A percentile compares a stretch with the other conserved stretches of the same genome.
phyloP scores from a whole-genome alignment of 1,139 yeast genomes.

The Protomyces macrosporus region DNA sequence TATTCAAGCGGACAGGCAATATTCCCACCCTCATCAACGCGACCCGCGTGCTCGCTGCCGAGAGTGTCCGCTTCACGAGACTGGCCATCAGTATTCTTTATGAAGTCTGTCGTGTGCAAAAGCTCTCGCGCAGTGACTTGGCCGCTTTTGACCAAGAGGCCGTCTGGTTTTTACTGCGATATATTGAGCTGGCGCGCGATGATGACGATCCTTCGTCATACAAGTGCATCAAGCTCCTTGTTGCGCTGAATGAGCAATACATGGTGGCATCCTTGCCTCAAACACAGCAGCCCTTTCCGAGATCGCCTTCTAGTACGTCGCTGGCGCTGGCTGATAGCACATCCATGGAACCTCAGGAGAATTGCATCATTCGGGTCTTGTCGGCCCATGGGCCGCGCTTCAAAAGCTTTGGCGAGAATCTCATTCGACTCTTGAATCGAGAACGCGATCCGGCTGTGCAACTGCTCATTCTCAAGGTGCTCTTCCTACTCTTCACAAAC shows the following conservation, averaged over 20 bases:
- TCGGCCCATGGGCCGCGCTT: constrained; percentile 36
- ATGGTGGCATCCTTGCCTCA: constrained; percentile 55
- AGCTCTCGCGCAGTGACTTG: constrained; percentile 46
- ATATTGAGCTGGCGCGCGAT: constrained; percentile 49
- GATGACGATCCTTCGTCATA: constrained; percentile 58
- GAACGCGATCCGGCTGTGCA: constrained; percentile 68
- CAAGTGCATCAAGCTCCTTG: constrained; percentile 64
- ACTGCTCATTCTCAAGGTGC: constrained; percentile 69
- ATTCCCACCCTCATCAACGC: constrained; percentile 44
- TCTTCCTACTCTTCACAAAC: constrained; percentile 69
- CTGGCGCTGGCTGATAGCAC: constrained; percentile 31
- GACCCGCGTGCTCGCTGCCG: constrained; percentile 39
- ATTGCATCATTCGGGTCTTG: constrained; percentile 30
- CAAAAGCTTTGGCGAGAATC: constrained; percentile 50
- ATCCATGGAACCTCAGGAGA: constrained; percentile 29
- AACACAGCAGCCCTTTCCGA: constrained; percentile 28
- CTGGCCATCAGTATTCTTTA: constrained; percentile 51
- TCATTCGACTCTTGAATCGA: constrained; percentile 66
- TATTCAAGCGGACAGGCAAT: constrained; percentile 51
- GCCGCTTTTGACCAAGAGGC: constrained; percentile 50
- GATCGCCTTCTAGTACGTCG: constrained; percentile 16
- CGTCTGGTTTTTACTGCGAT: constrained; percentile 50
- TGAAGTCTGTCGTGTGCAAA: constrained; percentile 50
- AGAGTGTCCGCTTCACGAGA: constrained; percentile 36
- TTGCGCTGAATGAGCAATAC: constrained; percentile 78